Conservation (phyloP, 148 eudicot genomes). For the Fagopyrum esculentum region DNA sequence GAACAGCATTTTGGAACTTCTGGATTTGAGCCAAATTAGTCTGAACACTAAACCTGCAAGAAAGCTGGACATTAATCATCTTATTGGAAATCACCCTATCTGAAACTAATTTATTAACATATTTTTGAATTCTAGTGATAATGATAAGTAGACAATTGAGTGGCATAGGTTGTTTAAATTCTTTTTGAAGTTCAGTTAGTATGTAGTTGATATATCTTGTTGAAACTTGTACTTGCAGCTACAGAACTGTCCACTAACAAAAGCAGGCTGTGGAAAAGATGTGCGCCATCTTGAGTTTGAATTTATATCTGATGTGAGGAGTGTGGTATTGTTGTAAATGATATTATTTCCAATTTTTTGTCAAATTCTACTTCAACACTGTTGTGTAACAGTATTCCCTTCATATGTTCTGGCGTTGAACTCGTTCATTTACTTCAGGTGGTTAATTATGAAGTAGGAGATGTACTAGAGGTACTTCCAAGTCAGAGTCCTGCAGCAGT, state of each 20-base stretch:
- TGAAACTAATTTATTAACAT: background rate
- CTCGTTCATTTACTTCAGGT: slow-evolving; percentile 30
- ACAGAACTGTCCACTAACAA: slow-evolving; percentile 47
- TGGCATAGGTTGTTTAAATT: background rate
- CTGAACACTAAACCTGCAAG: background rate
- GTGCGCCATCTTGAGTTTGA: slow-evolving; percentile 87
- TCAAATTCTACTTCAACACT: background rate
- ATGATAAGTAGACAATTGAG: background rate
- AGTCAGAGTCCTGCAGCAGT: slow-evolving; percentile 71
- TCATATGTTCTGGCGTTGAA: background rate
- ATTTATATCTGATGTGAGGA: slow-evolving; percentile 65
- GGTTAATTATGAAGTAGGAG: slow-evolving; percentile 81
- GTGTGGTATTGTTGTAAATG: background rate
- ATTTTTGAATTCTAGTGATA: background rate
- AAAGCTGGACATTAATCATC: background rate
- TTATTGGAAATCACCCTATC: background rate
- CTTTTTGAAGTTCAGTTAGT: background rate
- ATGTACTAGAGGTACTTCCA: slow-evolving; percentile 82
- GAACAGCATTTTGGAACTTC: background rate
- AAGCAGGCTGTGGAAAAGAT: slow-evolving; percentile 55
- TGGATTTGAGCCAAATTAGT: background rate
- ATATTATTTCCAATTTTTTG: background rate
- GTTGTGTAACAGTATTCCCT: background rate
- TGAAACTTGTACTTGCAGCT: slow-evolving; percentile 33
- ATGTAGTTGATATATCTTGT: background rate